A percentile compares a stretch with the other conserved stretches of the same genome.
Evolutionary conservation across 148 eudicot species (phyloP).

Genomic region (Simmondsia chinensis): DNA sequence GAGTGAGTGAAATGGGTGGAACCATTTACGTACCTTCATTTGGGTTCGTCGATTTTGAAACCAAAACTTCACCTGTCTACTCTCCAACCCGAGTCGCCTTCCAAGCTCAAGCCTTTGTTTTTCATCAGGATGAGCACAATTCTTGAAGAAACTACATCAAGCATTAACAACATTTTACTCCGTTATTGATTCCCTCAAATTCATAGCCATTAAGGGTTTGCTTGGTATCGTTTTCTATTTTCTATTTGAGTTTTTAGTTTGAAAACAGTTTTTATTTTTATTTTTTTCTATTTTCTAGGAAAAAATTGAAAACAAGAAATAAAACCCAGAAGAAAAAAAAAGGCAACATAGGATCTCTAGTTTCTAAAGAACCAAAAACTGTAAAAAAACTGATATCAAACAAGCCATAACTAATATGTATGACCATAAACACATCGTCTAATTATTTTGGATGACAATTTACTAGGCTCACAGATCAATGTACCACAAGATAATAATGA

Average conservation of each 20-base stretch:
- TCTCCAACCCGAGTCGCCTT: conserved; percentile 44
- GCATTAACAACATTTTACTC: too few relatives aligned
- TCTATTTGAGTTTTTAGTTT: too few relatives aligned
- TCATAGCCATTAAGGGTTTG: too few relatives aligned
- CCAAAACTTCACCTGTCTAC: conserved; percentile 83
- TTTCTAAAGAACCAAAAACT: too few relatives aligned
- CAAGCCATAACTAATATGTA: neutral
- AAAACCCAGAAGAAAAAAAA: too few relatives aligned
- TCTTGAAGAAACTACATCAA: conserved; percentile 48
- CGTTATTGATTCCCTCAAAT: too few relatives aligned
- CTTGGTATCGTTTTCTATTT: too few relatives aligned
- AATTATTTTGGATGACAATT: too few relatives aligned
- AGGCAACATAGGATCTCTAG: too few relatives aligned
- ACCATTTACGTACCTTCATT: conserved; percentile 51
- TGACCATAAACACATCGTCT: conserved; percentile 3
- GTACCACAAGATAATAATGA: neutral
- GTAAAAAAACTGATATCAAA: neutral
- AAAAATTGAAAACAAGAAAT: too few relatives aligned
- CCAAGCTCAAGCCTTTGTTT: conserved; percentile 64
- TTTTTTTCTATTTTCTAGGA: too few relatives aligned
- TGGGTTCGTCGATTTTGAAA: conserved; percentile 88
- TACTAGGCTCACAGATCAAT: neutral
- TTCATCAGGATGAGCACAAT: conserved; percentile 76
- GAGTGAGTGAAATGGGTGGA: neutral
- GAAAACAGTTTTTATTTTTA: too few relatives aligned